phyloP scores from a whole-genome alignment of 371 early-diverging fungal species.

The Umbelopsis sp. region DNA sequence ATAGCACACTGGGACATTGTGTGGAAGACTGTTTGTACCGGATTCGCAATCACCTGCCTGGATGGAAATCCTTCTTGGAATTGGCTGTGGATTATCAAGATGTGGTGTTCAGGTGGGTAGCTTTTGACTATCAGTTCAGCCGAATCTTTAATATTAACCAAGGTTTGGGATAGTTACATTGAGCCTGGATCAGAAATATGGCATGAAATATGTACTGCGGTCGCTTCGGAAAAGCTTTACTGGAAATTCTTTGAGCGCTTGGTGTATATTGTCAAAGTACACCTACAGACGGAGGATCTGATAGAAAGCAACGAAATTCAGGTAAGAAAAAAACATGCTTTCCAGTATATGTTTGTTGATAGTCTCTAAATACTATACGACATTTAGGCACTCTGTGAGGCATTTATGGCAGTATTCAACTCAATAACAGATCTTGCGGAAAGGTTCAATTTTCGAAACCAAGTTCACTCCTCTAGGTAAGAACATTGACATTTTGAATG shows the following conservation, averaged over 20 bases:
- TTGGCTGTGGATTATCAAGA: slow-evolving; percentile 2
- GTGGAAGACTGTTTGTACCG: background rate
- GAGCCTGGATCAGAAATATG: background rate
- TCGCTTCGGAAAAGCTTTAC: background rate
- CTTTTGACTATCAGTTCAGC: background rate
- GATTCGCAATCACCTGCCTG: background rate
- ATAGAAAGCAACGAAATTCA: background rate
- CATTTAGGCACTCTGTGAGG: background rate
- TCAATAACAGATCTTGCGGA: background rate
- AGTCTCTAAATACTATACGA: background rate
- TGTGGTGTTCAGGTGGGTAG: background rate
- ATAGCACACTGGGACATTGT: background rate
- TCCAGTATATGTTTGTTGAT: background rate
- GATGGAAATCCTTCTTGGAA: slow-evolving; percentile 5
- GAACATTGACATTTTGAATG: background rate
- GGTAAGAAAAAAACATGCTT: background rate
- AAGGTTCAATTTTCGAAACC: background rate
- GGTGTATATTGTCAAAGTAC: background rate
- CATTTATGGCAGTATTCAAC: slow-evolving; percentile 3
- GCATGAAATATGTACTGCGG: background rate
- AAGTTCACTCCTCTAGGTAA: background rate
- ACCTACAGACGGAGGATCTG: background rate
- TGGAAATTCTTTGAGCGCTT: background rate
- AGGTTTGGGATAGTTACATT: background rate
- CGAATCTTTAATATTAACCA: background rate